Evolutionary conservation across 805 yeast genomes (phyloP).

Genomic region (Saccharomycopsis amapae): DNA sequence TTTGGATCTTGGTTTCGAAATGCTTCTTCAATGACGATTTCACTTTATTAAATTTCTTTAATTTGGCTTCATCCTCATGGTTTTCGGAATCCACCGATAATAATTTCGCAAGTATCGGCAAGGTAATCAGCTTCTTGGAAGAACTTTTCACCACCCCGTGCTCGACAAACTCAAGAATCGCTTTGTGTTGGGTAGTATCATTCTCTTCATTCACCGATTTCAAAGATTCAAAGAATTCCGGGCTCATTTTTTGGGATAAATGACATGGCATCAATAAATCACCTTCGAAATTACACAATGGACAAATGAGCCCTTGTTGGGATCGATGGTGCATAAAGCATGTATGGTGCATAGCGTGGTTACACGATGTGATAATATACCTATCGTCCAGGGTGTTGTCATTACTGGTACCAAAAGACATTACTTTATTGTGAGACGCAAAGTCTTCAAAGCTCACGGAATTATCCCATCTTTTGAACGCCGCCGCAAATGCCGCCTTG

Average conservation of each 20-base stretch:
- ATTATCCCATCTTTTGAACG: constrained; percentile 21
- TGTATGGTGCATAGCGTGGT: constrained; percentile 18
- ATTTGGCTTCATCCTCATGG: no score
- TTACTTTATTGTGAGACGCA: not conserved
- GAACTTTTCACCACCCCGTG: no score
- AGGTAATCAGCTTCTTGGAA: no score
- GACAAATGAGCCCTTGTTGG: constrained; percentile 10
- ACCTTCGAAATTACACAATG: constrained; percentile 17
- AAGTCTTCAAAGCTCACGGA: constrained; percentile 8
- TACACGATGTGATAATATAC: constrained; percentile 4
- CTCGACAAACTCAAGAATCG: no score
- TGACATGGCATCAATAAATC: constrained; percentile 6
- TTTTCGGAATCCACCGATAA: no score
- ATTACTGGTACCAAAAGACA: not conserved
- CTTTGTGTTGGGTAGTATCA: no score
- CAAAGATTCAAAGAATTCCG: no score
- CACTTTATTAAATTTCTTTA: no score
- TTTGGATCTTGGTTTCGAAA: no score
- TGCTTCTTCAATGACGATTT: no score
- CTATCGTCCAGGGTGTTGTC: not conserved
- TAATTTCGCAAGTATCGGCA: no score
- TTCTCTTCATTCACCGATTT: no score
- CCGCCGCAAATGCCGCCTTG: constrained; percentile 38
- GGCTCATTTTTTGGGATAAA: not conserved
- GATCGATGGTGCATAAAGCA: constrained; percentile 3